A percentile compares a stretch with the other conserved stretches of the same genome.
phyloP scores from a whole-genome alignment of 129 eudicot genomes.

The Helichrysum umbraculigerum region DNA sequence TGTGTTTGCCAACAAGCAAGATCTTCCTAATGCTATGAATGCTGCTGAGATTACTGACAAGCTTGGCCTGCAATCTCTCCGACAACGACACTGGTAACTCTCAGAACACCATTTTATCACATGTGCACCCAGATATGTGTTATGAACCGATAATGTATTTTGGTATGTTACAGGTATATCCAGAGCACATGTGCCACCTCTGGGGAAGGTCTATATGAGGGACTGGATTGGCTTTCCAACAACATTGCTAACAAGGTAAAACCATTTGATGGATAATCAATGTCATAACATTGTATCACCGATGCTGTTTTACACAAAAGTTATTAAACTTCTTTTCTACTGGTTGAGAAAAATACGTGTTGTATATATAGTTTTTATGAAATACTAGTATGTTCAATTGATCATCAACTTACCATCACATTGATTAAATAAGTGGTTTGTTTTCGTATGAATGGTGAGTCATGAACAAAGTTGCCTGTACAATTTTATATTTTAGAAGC shows the following conservation, averaged over 20 bases:
- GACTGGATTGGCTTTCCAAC: constrained; percentile 67
- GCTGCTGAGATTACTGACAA: constrained; percentile 68
- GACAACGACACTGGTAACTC: constrained; percentile 57
- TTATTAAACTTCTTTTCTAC: neutral
- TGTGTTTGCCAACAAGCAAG: constrained; percentile 68
- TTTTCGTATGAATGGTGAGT: neutral
- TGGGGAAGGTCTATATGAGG: constrained; percentile 63
- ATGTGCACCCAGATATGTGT: neutral
- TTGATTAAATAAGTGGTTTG: neutral
- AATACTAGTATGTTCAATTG: neutral
- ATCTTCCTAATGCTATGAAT: constrained; percentile 71
- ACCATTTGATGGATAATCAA: neutral
- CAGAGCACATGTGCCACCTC: constrained; percentile 71
- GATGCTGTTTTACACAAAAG: neutral
- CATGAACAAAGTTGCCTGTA: neutral
- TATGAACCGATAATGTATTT: neutral
- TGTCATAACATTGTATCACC: neutral
- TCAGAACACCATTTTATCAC: neutral
- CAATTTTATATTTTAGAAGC: neutral
- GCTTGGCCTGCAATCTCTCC: constrained; percentile 60
- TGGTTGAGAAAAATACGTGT: neutral
- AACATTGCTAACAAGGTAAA: constrained; percentile 59
- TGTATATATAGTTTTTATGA: neutral
- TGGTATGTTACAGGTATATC: constrained; percentile 44
- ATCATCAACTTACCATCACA: neutral